Percentiles rank a stretch among this genome's conserved stretches.
Evolutionary conservation across 2,329 filamentous ascomycete genomes (phyloP).

Genomic region (Neocucurbitaria cava): DNA sequence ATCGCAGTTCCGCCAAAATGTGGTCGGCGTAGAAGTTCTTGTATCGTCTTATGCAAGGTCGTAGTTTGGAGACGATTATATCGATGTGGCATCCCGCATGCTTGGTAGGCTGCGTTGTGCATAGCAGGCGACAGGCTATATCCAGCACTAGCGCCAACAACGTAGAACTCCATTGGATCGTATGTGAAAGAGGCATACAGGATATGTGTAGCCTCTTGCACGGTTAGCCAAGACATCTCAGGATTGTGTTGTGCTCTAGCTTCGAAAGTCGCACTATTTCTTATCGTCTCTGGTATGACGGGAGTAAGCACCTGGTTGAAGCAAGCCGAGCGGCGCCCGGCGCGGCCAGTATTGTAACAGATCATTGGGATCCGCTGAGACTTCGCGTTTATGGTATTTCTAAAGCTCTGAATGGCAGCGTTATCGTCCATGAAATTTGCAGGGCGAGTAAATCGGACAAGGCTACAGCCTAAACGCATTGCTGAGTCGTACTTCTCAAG

Average conservation of each 20-base stretch:
- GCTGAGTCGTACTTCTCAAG: conserved; percentile 65
- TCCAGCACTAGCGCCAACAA: conserved; percentile 75
- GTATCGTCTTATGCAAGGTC: conserved; percentile 64
- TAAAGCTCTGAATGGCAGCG: conserved; percentile 65
- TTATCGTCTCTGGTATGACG: conserved; percentile 62
- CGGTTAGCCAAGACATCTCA: conserved; percentile 62
- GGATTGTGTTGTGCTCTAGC: conserved; percentile 43
- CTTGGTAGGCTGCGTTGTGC: conserved; percentile 73
- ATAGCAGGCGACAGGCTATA: conserved; percentile 79
- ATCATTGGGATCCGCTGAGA: conserved; percentile 62
- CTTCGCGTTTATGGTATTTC: conserved; percentile 56
- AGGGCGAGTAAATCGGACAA: conserved; percentile 67
- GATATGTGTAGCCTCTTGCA: conserved; percentile 68
- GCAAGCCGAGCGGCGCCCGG: conserved; percentile 69
- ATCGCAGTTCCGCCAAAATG: conserved; percentile 76
- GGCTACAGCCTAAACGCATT: conserved; percentile 64
- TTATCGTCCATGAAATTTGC: conserved; percentile 67
- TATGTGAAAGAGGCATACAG: conserved; percentile 71
- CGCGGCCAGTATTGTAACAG: conserved; percentile 68
- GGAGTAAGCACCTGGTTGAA: conserved; percentile 71
- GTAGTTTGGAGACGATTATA: conserved; percentile 69
- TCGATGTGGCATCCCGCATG: conserved; percentile 71
- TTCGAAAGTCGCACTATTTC: conserved; percentile 36
- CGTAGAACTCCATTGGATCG: conserved; percentile 74
- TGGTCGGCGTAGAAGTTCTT: conserved; percentile 66